Conservation (phyloP, 1,139 yeast genomes). For the Yamadazyma spencermartinsiae region DNA sequence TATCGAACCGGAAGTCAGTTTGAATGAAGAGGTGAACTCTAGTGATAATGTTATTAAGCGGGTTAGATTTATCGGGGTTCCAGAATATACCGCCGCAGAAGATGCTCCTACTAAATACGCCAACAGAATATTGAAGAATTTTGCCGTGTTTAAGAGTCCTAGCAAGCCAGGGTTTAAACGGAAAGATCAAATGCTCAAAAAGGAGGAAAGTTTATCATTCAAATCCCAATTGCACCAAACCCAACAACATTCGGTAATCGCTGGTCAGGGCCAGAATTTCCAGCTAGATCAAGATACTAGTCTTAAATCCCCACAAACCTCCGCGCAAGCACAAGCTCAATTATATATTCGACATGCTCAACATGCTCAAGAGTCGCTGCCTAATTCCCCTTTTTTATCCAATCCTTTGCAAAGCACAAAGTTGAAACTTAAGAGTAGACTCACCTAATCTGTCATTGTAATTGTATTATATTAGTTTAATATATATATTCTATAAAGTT, state of each 20-base stretch:
- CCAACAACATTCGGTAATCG: conserved; percentile 3
- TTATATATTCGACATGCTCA: background rate
- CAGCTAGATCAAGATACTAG: conserved; percentile 6
- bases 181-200: conserved; percentile 47
- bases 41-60: conserved; percentile 27
- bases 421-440: conserved; percentile 11
- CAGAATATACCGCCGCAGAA: conserved; percentile 52
- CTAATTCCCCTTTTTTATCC: conserved; percentile 6
- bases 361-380: background rate
- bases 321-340: conserved; percentile 1
- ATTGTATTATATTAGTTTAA: conserved; percentile 1
- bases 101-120: conserved; percentile 56
- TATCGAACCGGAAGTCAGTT: conserved; percentile 8
- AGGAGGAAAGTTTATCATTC: conserved; percentile 56
- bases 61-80: conserved; percentile 55
- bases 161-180: conserved; percentile 28
- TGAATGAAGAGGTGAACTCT: conserved; percentile 7
- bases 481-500: background rate
- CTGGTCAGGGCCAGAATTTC: conserved; percentile 1
- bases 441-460: conserved; percentile 7
- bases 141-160: conserved; percentile 40
- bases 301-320: background rate
- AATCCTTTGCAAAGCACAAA: conserved; percentile 11
- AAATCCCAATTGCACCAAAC: conserved; percentile 29
- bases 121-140: conserved; percentile 46